Conservation (phyloP, 495 filamentous ascomycete genomes). For the Geoglossum glabrum region DNA sequence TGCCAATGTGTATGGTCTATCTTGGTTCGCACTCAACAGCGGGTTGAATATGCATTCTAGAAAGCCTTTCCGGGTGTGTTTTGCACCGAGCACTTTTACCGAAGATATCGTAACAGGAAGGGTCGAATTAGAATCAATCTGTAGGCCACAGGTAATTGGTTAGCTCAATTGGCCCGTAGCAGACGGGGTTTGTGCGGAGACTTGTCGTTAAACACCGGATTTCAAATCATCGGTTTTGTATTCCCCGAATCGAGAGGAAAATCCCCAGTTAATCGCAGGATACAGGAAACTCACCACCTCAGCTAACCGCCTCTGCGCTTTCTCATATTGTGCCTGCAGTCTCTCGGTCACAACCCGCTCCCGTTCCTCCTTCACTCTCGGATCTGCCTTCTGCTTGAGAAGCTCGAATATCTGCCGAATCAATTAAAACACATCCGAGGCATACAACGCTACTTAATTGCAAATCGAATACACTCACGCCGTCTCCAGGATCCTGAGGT, state of each 20-base stretch:
- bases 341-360: constrained; percentile 41
- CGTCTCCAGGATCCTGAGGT: constrained; percentile 24
- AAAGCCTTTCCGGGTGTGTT: constrained; percentile 58
- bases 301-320: constrained; percentile 39
- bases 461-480: constrained; percentile 21
- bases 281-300: constrained; percentile 25
- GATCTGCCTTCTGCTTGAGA: constrained; percentile 40
- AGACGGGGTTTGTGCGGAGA: too few relatives aligned
- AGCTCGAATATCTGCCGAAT: constrained; percentile 41
- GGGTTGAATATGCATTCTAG: constrained; percentile 62
- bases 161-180: neutral
- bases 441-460: neutral
- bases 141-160: neutral
- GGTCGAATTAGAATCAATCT: constrained; percentile 65
- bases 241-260: too few relatives aligned
- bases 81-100: constrained; percentile 58
- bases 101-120: constrained; percentile 62
- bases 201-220: too few relatives aligned
- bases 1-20: constrained; percentile 48
- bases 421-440: neutral
- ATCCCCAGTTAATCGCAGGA: neutral
- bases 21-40: constrained; percentile 45
- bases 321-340: constrained; percentile 42
- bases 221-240: too few relatives aligned
- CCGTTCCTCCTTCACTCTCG: constrained; percentile 37